Conservation (phyloP, 306 rosid species). For the Casuarina equisetifolia region DNA sequence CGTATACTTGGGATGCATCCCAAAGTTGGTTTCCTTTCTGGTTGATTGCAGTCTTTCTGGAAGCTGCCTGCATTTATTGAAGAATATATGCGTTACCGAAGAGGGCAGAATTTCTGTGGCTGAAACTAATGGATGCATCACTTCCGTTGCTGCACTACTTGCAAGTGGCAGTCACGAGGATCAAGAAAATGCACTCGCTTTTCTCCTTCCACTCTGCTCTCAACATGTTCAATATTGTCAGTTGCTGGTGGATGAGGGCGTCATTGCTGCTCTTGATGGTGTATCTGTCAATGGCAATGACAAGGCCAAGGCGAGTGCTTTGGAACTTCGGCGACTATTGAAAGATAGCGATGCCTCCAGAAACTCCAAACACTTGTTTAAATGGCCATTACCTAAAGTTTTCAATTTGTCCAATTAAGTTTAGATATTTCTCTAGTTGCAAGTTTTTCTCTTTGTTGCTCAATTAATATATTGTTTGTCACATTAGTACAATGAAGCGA, state of each 20-base stretch:
- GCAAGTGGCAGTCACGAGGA: slow-evolving; percentile 56
- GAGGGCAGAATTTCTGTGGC: slow-evolving; percentile 55
- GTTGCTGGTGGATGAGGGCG: slow-evolving; percentile 52
- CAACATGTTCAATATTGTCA: slow-evolving; percentile 54
- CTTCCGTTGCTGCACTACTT: slow-evolving; percentile 57
- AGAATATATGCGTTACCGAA: slow-evolving; percentile 54
- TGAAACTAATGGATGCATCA: slow-evolving; percentile 77
- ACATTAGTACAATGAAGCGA: too few relatives aligned
- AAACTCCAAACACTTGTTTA: slow-evolving; percentile 27
- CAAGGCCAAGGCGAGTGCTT: slow-evolving; percentile 50
- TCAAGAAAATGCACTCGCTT: slow-evolving; percentile 69
- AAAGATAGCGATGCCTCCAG: slow-evolving; percentile 38
- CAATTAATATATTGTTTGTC: too few relatives aligned
- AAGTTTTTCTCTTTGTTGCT: too few relatives aligned
- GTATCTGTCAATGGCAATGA: slow-evolving; percentile 72
- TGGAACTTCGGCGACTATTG: slow-evolving; percentile 59
- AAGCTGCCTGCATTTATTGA: slow-evolving; percentile 55
- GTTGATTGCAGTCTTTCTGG: slow-evolving; percentile 36
- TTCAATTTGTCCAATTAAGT: too few relatives aligned
- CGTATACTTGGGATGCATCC: slow-evolving; percentile 54
- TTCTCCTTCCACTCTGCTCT: slow-evolving; percentile 70
- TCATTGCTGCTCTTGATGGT: slow-evolving; percentile 47
- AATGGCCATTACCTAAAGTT: neutral
- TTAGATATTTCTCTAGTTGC: too few relatives aligned
- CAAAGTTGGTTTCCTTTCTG: slow-evolving; percentile 60